phyloP scores from a whole-genome alignment of 345 rosid species.

The Punica granatum region DNA sequence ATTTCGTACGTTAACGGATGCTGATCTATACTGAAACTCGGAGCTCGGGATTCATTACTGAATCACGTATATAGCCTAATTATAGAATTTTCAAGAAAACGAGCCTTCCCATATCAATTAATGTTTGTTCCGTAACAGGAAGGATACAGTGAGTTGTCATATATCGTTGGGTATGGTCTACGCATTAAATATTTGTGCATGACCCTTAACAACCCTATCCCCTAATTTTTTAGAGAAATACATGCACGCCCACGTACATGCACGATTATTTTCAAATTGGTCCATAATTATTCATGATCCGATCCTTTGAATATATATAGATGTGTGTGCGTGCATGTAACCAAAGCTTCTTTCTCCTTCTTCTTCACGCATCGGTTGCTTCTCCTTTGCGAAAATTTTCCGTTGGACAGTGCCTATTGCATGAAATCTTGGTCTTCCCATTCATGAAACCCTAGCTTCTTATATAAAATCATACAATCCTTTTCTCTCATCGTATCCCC shows the following conservation, averaged over 20 bases:
- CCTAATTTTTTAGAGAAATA: background rate
- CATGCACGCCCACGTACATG: background rate
- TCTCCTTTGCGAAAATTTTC: conserved; percentile 15
- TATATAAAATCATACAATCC: background rate
- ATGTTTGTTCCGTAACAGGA: too few species aligned
- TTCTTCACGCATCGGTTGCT: conserved; percentile 32
- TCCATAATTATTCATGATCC: conserved; percentile 11
- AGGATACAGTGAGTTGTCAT: too few species aligned
- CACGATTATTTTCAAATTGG: background rate
- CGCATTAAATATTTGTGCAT: background rate
- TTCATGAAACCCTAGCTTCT: background rate
- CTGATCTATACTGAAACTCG: too few species aligned
- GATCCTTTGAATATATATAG: conserved; percentile 14
- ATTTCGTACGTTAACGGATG: too few species aligned
- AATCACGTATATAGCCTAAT: too few species aligned
- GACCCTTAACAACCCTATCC: background rate
- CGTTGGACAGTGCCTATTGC: conserved; percentile 24
- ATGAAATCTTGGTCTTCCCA: conserved; percentile 11
- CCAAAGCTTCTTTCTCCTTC: conserved; percentile 13
- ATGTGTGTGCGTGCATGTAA: background rate
- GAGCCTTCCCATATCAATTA: too few species aligned
- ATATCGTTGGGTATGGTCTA: background rate
- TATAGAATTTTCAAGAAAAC: too few species aligned
- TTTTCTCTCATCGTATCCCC: background rate
- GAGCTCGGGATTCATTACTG: too few species aligned